A percentile compares a stretch with the other conserved stretches of the same genome.
phyloP scores from a whole-genome alignment of 164 flowering plant species.

The Saururus chinensis region DNA sequence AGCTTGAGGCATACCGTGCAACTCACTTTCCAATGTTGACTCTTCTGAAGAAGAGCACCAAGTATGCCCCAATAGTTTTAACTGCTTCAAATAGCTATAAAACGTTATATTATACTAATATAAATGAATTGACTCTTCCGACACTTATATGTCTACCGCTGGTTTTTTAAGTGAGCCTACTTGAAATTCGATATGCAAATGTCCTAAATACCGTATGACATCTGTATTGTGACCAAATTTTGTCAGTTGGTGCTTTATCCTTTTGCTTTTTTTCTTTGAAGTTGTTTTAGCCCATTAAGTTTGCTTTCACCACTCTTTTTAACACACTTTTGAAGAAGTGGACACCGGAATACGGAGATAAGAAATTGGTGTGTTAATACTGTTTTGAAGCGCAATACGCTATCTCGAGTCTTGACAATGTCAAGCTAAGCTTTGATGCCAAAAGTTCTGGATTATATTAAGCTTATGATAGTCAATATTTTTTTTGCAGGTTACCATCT shows the following conservation, averaged over 20 bases:
- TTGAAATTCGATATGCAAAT: background rate
- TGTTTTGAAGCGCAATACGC: no score
- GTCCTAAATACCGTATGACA: background rate
- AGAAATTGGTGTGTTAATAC: no score
- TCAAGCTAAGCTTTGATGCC: no score
- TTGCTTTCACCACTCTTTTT: no score
- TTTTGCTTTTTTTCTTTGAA: background rate
- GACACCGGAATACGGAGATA: no score
- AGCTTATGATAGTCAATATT: no score
- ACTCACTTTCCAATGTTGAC: constrained; percentile 83
- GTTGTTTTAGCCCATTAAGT: background rate
- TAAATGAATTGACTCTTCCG: no score
- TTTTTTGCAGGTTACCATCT: constrained; percentile 66
- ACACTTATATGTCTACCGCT: no score
- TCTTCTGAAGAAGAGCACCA: constrained; percentile 38
- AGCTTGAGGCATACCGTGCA: constrained; percentile 80
- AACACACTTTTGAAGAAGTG: background rate
- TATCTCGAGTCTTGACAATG: no score
- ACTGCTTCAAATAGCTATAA: background rate
- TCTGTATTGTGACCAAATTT: background rate
- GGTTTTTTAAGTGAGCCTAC: no score
- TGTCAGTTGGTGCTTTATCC: background rate
- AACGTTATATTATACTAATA: no score
- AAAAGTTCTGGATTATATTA: no score
- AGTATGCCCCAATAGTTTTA: constrained; percentile 26